phyloP scores from a whole-genome alignment of 2,329 filamentous ascomycete species.

The Ceratocystis ficicola region DNA sequence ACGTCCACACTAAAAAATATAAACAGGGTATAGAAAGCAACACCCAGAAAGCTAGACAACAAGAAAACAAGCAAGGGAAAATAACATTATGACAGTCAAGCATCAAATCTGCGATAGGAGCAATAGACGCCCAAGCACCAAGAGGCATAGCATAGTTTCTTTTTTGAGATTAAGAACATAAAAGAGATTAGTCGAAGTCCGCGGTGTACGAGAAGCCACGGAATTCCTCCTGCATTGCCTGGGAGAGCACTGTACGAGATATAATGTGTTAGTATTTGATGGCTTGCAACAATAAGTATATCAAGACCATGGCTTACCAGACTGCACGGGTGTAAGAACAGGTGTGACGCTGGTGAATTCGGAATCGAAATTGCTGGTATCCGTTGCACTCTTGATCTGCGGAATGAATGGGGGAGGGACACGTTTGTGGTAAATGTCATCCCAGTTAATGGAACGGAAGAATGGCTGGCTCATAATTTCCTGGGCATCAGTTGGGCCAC shows the following conservation, averaged over 20 bases:
- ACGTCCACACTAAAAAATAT: background rate
- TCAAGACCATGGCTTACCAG: slow-evolving; percentile 52
- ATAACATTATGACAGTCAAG: background rate
- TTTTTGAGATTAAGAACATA: slow-evolving; percentile 4
- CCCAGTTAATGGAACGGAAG: slow-evolving; percentile 96
- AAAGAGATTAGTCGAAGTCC: slow-evolving; percentile 56
- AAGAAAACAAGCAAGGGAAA: background rate
- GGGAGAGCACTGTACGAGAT: slow-evolving; percentile 61
- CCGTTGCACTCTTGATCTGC: slow-evolving; percentile 77
- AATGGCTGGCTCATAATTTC: slow-evolving; percentile 99
- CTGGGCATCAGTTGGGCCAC: slow-evolving; percentile 90
- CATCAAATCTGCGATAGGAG: background rate
- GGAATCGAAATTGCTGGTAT: slow-evolving; percentile 99
- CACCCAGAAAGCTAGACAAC: background rate
- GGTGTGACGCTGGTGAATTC: slow-evolving; percentile 98
- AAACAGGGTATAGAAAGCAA: background rate
- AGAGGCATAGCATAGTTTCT: background rate
- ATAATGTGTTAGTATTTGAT: background rate
- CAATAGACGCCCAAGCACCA: background rate
- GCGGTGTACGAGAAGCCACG: slow-evolving; percentile 95
- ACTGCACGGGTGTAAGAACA: slow-evolving; percentile 91
- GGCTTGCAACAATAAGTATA: background rate
- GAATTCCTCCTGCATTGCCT: slow-evolving; percentile 99
- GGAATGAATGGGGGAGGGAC: slow-evolving; percentile 82
- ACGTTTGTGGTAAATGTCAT: slow-evolving; percentile 94